phyloP scores from a whole-genome alignment of 129 eudicot genomes.

The Flaveria ramosissima region DNA sequence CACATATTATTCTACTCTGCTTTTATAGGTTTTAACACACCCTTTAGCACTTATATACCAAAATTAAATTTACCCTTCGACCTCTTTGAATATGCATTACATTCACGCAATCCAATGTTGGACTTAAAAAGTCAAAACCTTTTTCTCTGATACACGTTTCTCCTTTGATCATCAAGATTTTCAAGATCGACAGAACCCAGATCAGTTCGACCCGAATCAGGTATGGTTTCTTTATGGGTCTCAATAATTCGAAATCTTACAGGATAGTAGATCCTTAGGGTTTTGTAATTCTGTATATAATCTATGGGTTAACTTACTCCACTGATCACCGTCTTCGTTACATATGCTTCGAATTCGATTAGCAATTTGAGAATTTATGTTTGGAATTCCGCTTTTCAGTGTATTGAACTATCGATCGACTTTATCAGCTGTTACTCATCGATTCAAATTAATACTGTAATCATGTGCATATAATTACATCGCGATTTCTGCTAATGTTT shows the following conservation, averaged over 20 bases:
- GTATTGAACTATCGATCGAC: background rate
- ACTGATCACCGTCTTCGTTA: background rate
- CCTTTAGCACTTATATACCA: too few relatives aligned
- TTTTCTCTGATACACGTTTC: constrained; percentile 8
- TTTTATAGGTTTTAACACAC: too few relatives aligned
- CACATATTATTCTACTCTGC: too few relatives aligned
- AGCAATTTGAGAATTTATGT: background rate
- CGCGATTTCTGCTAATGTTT: background rate
- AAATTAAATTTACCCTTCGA: too few relatives aligned
- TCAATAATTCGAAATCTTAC: background rate
- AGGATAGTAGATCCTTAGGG: background rate
- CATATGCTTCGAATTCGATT: background rate
- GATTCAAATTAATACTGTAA: background rate
- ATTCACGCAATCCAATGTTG: background rate
- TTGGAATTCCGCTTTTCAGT: background rate
- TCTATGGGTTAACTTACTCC: background rate
- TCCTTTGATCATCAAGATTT: background rate
- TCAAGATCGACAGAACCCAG: constrained; percentile 4
- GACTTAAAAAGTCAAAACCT: constrained; percentile 14
- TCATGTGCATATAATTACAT: constrained; percentile 6
- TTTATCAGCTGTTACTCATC: too few relatives aligned
- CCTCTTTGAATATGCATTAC: background rate
- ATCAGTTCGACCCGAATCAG: constrained; percentile 13
- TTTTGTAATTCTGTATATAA: background rate
- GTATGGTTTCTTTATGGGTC: background rate